These are phyloP conservation scores for Rhododendron ovatum DNA, from an alignment of 148 eudicot genomes.

Conservation along the genomic window DNA sequence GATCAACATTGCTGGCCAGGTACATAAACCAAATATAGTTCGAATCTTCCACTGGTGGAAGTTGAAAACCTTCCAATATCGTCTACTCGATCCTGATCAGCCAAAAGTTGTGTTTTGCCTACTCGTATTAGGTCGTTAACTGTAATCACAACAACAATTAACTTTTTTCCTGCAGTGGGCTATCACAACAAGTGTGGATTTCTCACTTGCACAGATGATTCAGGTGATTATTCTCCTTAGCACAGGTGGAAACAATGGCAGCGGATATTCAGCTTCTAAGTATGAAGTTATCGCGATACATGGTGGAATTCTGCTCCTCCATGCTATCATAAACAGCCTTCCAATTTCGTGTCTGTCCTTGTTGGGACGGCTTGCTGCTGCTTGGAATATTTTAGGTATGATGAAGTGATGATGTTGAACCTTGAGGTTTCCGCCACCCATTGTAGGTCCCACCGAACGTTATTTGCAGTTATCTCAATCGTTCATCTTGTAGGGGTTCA, in stretches of 20 bases:
- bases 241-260: conserved; percentile 89
- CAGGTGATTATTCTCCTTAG: conserved; percentile 86
- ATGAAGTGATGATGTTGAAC: not conserved
- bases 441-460: too few species aligned
- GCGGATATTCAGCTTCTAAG: conserved; percentile 84
- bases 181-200: conserved; percentile 83
- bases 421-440: too few species aligned
- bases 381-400: conserved; percentile 77
- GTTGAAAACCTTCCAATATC: not conserved
- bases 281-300: conserved; percentile 70
- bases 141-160: not conserved
- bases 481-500: too few species aligned
- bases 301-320: conserved; percentile 66
- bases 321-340: conserved; percentile 83
- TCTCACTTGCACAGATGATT: conserved; percentile 79
- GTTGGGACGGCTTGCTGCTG: conserved; percentile 86
- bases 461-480: too few species aligned
- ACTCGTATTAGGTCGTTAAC: not conserved
- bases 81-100: not conserved
- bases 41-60: not conserved
- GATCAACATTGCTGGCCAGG: conserved; percentile 98
- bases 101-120: conserved; percentile 4
- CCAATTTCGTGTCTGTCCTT: conserved; percentile 82
- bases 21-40: conserved; percentile 12
- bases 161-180: conserved; percentile 77